Conservation (phyloP, 1,284 basidiomycete genomes). For the Microstroma glucosiphilum region DNA sequence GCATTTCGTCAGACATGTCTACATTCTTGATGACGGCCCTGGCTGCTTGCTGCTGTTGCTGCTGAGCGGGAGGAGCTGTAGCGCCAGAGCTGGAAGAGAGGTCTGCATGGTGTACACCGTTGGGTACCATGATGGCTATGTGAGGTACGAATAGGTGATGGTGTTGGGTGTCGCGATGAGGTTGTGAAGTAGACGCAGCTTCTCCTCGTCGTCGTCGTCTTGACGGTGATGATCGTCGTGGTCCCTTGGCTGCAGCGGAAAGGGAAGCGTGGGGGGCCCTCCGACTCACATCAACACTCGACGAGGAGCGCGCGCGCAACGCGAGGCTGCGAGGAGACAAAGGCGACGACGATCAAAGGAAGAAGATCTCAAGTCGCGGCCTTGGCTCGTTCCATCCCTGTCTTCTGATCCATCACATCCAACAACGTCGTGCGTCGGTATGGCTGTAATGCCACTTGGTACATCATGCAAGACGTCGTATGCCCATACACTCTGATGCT, state of each 20-base stretch:
- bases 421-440: neutral
- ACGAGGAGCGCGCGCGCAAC: too few relatives aligned
- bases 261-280: neutral
- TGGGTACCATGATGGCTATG: neutral
- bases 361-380: neutral
- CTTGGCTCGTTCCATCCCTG: neutral
- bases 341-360: neutral
- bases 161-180: neutral
- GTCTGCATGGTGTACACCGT: neutral
- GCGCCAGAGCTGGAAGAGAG: neutral
- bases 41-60: slow-evolving; percentile 8
- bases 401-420: neutral
- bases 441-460: neutral
- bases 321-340: too few relatives aligned
- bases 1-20: slow-evolving; percentile 95
- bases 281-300: too few relatives aligned
- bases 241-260: neutral
- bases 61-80: neutral
- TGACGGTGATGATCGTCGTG: neutral
- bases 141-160: neutral
- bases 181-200: neutral
- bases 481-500: too few relatives aligned
- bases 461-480: neutral
- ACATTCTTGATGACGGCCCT: slow-evolving; percentile 90
- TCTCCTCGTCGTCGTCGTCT: neutral